phyloP scores from a whole-genome alignment of 2,329 filamentous ascomycete species.

The Ceratocystis cacaofunesta region DNA sequence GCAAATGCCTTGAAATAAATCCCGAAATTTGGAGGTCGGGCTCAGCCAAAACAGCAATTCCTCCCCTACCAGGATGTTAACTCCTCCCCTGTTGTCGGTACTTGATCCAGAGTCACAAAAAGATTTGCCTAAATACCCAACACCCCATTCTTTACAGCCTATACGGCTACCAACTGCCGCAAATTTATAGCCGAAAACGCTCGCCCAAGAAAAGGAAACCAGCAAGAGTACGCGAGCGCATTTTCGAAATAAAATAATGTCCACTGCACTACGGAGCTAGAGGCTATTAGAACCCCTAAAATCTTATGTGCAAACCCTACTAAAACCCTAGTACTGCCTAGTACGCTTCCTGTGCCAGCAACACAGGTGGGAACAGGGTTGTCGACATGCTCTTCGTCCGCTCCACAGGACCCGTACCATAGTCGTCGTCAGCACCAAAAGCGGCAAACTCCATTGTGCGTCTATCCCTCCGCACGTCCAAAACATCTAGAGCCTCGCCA shows the following conservation, averaged over 20 bases:
- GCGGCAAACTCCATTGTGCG: constrained; percentile 49
- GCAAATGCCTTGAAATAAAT: background rate
- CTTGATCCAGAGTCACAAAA: background rate
- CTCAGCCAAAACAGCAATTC: background rate
- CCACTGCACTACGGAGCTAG: background rate
- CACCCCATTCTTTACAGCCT: background rate
- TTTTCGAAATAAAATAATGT: background rate
- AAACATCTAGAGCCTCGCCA: constrained; percentile 53
- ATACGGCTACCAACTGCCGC: background rate
- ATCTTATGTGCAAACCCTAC: background rate
- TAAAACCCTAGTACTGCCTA: background rate
- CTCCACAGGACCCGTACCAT: constrained; percentile 36
- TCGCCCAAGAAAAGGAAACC: background rate
- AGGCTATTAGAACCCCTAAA: background rate
- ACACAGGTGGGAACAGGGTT: constrained; percentile 10
- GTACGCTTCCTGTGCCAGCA: constrained; percentile 11
- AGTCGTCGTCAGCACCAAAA: constrained; percentile 50
- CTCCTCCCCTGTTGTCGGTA: background rate
- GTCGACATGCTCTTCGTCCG: constrained; percentile 5
- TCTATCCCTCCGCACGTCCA: constrained; percentile 52
- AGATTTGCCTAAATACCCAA: background rate
- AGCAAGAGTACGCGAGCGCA: background rate
- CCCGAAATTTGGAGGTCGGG: background rate
- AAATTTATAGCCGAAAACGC: background rate
- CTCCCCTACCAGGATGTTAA: background rate